Conservation (phyloP, 331 rosid genomes). For the Stylosanthes scabra region DNA sequence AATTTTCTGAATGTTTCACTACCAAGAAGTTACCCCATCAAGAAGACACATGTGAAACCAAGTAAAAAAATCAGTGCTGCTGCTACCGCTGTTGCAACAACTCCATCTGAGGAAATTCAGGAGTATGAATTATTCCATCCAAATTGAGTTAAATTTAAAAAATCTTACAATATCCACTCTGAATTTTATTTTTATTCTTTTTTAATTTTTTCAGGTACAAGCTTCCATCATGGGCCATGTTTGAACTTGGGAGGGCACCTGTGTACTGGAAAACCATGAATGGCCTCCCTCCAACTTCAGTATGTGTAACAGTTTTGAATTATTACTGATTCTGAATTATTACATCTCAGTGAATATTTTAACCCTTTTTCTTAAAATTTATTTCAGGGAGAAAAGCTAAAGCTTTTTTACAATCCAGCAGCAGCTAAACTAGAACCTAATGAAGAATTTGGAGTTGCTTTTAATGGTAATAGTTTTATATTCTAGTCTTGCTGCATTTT, state of each 20-base stretch:
- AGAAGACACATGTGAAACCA: slow-evolving; percentile 53
- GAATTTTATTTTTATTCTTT: too few species aligned
- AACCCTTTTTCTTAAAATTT: slow-evolving; percentile 2
- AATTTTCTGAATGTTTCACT: slow-evolving; percentile 57
- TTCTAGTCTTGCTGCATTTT: too few species aligned
- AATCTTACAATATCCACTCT: slow-evolving; percentile 17
- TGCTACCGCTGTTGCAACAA: slow-evolving; percentile 52
- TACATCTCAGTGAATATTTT: slow-evolving; percentile 3
- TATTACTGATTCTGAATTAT: slow-evolving; percentile 1
- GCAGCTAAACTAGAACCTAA: slow-evolving; percentile 72
- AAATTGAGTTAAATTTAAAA: neutral
- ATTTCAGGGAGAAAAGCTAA: slow-evolving; percentile 88
- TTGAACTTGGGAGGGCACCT: slow-evolving; percentile 87
- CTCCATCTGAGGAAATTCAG: slow-evolving; percentile 60
- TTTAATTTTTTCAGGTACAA: slow-evolving; percentile 51
- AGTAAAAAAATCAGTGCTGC: slow-evolving; percentile 57
- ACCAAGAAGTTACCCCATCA: slow-evolving; percentile 40
- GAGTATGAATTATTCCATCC: slow-evolving; percentile 57
- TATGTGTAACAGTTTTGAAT: slow-evolving; percentile 38
- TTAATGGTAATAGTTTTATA: slow-evolving; percentile 64
- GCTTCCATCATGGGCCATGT: slow-evolving; percentile 91
- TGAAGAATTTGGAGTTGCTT: slow-evolving; percentile 84
- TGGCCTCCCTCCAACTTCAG: slow-evolving; percentile 86
- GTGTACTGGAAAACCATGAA: slow-evolving; percentile 94
- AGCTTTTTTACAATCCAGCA: slow-evolving; percentile 87